These are phyloP conservation scores for Lentithecium fluviatile DNA, from an alignment of 495 filamentous ascomycete genomes.

Conservation along the genomic window DNA sequence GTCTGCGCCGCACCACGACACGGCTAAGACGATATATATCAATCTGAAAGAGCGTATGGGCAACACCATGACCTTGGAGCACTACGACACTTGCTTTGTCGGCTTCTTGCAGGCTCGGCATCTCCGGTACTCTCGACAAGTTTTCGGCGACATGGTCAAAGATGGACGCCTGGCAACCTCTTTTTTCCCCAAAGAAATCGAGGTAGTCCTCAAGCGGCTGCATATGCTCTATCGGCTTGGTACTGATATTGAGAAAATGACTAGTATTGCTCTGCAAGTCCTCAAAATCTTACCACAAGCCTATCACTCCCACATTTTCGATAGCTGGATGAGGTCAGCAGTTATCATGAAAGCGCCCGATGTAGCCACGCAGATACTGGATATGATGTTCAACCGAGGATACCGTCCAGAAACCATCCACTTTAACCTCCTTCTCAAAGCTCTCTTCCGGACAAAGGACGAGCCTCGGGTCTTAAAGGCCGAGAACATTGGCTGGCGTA, in stretches of 20 bases:
- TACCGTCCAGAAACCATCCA: conserved; percentile 23
- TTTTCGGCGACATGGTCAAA: conserved; percentile 29
- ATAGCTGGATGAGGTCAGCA: conserved; percentile 26
- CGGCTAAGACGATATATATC: conserved; percentile 15
- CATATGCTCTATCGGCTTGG: conserved; percentile 26
- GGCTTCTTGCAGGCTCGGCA: conserved; percentile 26
- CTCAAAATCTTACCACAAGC: conserved; percentile 15
- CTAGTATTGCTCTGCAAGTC: conserved; percentile 19
- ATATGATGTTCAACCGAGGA: conserved; percentile 32
- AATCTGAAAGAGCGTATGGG: conserved; percentile 7
- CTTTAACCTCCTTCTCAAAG: conserved; percentile 29
- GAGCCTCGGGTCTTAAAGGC: conserved; percentile 14
- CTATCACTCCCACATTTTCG: conserved; percentile 26
- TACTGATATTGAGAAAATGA: conserved; percentile 21
- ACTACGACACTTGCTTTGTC: conserved; percentile 26
- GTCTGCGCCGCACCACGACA: conserved; percentile 4
- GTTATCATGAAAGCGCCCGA: conserved; percentile 12
- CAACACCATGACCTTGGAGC: conserved; percentile 1
- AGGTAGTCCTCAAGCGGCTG: conserved; percentile 12
- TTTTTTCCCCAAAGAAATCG: not conserved
- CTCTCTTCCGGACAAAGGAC: conserved; percentile 18
- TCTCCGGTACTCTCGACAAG: conserved; percentile 11
- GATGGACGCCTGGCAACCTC: conserved; percentile 6
- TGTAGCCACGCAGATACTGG: conserved; percentile 23
- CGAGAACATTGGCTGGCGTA: conserved; percentile 30